Evolutionary conservation across 768 basidiomycete species (phyloP).

Genomic region (Galerina sulciceps): DNA sequence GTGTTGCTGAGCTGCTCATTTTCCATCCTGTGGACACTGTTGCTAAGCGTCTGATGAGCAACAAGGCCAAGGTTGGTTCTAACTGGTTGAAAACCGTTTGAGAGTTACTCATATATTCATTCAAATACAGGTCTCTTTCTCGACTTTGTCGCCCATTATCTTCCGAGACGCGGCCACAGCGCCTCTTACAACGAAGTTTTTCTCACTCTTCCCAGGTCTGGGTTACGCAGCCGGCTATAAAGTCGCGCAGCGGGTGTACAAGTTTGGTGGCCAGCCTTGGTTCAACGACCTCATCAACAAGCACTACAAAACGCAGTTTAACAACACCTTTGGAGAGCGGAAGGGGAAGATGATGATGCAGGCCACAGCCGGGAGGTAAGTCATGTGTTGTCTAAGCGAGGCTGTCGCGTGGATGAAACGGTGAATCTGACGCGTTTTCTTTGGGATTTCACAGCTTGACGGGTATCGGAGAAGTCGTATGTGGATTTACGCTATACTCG

Average conservation of each 20-base stretch:
- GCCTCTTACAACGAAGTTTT: slow-evolving; percentile 64
- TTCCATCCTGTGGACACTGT: slow-evolving; percentile 98
- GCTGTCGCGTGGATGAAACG: background rate
- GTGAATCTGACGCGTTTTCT: slow-evolving; percentile 4
- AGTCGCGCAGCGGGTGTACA: slow-evolving; percentile 91
- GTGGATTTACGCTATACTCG: slow-evolving; percentile 24
- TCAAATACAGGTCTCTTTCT: slow-evolving; percentile 59
- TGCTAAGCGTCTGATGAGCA: slow-evolving; percentile 98
- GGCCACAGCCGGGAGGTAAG: slow-evolving; percentile 89
- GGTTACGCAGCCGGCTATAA: slow-evolving; percentile 99
- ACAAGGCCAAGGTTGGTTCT: slow-evolving; percentile 75
- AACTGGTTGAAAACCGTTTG: background rate
- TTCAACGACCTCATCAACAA: slow-evolving; percentile 90
- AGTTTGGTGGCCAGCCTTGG: slow-evolving; percentile 98
- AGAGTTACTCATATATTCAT: background rate
- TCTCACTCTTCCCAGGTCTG: slow-evolving; percentile 97
- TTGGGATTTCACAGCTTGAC: slow-evolving; percentile 52
- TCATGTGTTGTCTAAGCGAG: background rate
- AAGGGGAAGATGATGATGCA: slow-evolving; percentile 97
- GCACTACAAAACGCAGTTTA: slow-evolving; percentile 83
- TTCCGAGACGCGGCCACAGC: slow-evolving; percentile 86
- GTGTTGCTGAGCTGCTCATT: slow-evolving; percentile 91
- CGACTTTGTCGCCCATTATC: slow-evolving; percentile 74
- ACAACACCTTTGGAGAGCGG: slow-evolving; percentile 86
- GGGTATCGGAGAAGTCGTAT: slow-evolving; percentile 93